Conservation (phyloP, 2,329 filamentous ascomycete genomes). For the Penicillium glabrum region DNA sequence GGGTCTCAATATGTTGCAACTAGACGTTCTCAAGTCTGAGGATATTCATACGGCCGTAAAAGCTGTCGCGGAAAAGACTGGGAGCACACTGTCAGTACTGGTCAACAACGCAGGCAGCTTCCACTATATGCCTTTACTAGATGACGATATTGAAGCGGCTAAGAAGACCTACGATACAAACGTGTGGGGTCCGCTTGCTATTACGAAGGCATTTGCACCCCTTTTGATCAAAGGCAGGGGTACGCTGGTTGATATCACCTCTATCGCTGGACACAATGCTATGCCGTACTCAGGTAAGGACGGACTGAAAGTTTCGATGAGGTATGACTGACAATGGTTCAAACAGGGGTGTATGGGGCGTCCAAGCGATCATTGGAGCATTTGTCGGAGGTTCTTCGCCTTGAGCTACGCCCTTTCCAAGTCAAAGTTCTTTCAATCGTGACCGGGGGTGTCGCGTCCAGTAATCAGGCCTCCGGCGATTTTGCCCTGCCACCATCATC, state of each 20-base stretch:
- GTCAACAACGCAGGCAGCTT: conserved; percentile 45
- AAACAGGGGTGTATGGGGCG: conserved; percentile 16
- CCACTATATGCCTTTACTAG: conserved; percentile 39
- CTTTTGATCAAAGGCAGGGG: conserved; percentile 19
- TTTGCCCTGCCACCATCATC: conserved; percentile 17
- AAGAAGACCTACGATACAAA: conserved; percentile 23
- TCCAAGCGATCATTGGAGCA: conserved; percentile 25
- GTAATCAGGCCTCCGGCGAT: conserved; percentile 14
- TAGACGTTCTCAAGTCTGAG: neutral
- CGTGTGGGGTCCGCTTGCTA: conserved; percentile 15
- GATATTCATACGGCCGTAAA: neutral
- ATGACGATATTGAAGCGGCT: conserved; percentile 33
- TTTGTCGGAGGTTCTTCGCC: conserved; percentile 23
- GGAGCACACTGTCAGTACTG: conserved; percentile 36
- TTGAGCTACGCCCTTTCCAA: conserved; percentile 23
- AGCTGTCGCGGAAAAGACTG: conserved; percentile 15
- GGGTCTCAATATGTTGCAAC: neutral
- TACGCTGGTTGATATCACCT: conserved; percentile 5
- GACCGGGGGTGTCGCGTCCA: conserved; percentile 15
- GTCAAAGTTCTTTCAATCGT: conserved; percentile 13
- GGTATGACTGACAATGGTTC: neutral
- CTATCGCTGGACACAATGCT: neutral
- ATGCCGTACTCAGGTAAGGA: conserved; percentile 19
- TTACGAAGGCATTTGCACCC: conserved; percentile 26
- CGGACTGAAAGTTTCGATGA: conserved; percentile 6